Evolutionary conservation across 1,139 yeast species (phyloP), one percentile per base, ranked within the genome.

Genomic region (Yamadazyma buinensis): DNA sequence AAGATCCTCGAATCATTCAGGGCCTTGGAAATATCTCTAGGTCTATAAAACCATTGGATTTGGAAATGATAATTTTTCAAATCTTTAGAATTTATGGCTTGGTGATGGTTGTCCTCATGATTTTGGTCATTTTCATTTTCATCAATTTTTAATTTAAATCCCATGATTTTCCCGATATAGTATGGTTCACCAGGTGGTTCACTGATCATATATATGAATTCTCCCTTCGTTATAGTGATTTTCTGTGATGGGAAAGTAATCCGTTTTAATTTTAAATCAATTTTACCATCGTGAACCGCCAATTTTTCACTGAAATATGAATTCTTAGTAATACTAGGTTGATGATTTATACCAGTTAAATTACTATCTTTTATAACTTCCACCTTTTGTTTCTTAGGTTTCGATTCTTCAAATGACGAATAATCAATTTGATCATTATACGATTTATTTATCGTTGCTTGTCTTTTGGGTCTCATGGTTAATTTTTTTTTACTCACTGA

Each of bases 151-250:
- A 54, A 43, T 12, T 73, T 77, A 54, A 88, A 87, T 18, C 90
- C 95, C 72, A 86, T 75, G 32, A 92, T 72, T 35, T 94, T 67
- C 0, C 95, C 97, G 30, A 92, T 76, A 51, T 86, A 88, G 61
- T 85, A 90, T 0, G 97, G 97, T 48, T 90, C 97, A 1, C 95
- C 95, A 0, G 96, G 92, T 1, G 97, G 97, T 54, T 87, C 97
- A 43, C 95, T 80, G 18, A 88, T 72, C 77, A 92, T 80, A 54
- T 85, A 90, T 5, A 90, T 83, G 44, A 72, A 81, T 38, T 90
- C 95, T 17, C 76, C 77, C 40, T 75, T 75, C 7, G 44, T 44
- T 15, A 76, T 43, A 27, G 49, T 52, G 35, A 60, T 59, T 29
- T 39, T 39, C 19, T 41, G 15, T 42, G 43, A 23, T 9, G 39